Evolutionary conservation across 495 filamentous ascomycete species (phyloP), one percentile per base, ranked within the genome.

Genomic region (Letharia lupina): DNA sequence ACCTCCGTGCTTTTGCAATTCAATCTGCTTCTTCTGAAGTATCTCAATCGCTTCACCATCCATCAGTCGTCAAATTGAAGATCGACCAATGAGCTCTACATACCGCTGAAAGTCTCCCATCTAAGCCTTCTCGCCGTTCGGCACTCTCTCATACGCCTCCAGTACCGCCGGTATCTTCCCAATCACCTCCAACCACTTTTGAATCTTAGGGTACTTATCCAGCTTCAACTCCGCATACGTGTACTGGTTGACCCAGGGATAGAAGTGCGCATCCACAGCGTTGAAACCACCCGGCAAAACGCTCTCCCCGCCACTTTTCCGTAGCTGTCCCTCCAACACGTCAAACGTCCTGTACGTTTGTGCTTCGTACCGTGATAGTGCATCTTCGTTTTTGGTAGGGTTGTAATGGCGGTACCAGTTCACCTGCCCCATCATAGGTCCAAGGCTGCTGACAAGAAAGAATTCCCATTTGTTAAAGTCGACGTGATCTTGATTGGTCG

Each of bases 131-230:
- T 68, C 62, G 13, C 47, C 66, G 13, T 61, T 60, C 9, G 66
- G 31, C 15, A 68, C 40, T 1, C 33, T 42, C 61, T 68, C 54
- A 64, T 68, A 63, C 52, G 62, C 61, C 45, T 52, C 66, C 40
- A 89, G 88, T 79, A 88, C 84, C 35, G 72, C 75, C 74, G 90
- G 87, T 69, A 90, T 72, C 61, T 83, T 77, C 23, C 82, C 78
- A 56, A 90, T 79, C 70, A 84, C 76, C 65, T 82, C 80, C 44
- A 79, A 77, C 70, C 89, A 78, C 44, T 85, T 82, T 65, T 86
- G 77, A 47, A 85, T 78, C 75, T 89, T 80, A 61, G 76, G 75
- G 61, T 81, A 78, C 12, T 75, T 72, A 33, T 78, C 74, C 42
- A 83, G 44, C 11, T 74, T 75, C 28, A 82, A 69, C n/a, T 74